Percentiles rank a stretch among this genome's conserved stretches.
These are phyloP conservation scores for Wickerhamomyces rabaulensis DNA, from an alignment of 805 yeast genomes.

Conservation along the genomic window DNA sequence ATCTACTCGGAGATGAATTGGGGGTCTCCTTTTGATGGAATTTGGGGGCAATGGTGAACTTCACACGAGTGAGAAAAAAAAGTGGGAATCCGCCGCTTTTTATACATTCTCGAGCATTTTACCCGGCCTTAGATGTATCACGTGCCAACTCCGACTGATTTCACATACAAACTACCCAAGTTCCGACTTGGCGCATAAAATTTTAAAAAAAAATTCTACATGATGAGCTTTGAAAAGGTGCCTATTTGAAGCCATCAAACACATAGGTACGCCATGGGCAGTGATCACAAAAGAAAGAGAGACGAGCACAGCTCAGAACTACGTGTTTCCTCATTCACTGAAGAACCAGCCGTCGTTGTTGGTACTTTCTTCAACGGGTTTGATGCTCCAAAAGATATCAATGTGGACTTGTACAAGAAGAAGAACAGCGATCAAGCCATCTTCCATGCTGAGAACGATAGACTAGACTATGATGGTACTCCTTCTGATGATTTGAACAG, in stretches of 20 bases:
- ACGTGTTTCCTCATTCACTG: constrained; percentile 30
- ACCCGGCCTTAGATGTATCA: background rate
- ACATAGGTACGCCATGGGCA: background rate
- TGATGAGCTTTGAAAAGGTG: background rate
- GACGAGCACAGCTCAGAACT: constrained; percentile 35
- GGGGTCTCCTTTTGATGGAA: background rate
- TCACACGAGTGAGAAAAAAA: background rate
- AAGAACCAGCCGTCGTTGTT: constrained; percentile 46
- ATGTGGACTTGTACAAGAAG: constrained; percentile 56
- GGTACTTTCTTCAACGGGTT: constrained; percentile 82
- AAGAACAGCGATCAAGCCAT: constrained; percentile 33
- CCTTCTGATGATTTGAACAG: constrained; percentile 30
- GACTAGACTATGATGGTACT: constrained; percentile 67
- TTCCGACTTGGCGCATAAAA: background rate
- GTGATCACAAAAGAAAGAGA: constrained; percentile 27
- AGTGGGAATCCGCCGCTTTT: background rate
- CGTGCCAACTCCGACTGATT: background rate
- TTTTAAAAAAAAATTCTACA: background rate
- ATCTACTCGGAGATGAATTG: background rate
- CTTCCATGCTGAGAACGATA: constrained; percentile 74
- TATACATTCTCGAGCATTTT: background rate
- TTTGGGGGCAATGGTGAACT: background rate
- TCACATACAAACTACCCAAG: background rate
- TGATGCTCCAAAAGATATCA: constrained; percentile 49
- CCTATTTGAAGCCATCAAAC: background rate